Base-by-base conservation (phyloP, 768 basidiomycete species). In the Cubamyces sp. region DNA sequence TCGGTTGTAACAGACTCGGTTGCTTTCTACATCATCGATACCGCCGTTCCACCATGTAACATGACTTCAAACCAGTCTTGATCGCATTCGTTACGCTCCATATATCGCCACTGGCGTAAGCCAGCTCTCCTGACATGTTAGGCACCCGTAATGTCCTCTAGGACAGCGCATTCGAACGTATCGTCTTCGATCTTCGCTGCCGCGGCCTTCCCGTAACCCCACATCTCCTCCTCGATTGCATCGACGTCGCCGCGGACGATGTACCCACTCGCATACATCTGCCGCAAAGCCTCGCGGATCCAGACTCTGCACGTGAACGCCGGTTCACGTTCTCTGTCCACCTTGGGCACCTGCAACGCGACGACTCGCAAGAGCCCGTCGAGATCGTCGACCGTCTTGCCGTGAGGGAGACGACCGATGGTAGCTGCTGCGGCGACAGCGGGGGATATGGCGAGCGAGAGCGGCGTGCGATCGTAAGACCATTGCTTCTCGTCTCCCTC, bases 271-370 rank as follows among this genome's bases (percentile, higher is more conserved):
- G 49, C 41, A 34, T 59, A 40, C 57, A 59, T 51, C 19, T 50
- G 57, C 28, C 58, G 50, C 42, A 60, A n/a, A 21, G 58, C 57
- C 39, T 59, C 57, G n/a, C 57, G 57, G 26, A 59, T 43, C 57
- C 57, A 59, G 23, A 59, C 57, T 19, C 57, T 21, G 50, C 57
- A 59, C 1, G 57, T 51, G 50, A 50, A 60, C 28, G 19, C 18
- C 41, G 41, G 50, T 21, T 60, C 58, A 37, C 58, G 58, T 9
- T 16, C 43, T 34, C 7, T 39, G 42, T 53, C 58, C 11, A 46
- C 30, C 19, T 43, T 21, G 8, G 58, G 50, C 2, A 45, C 42
- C 11, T 26, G 26, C 58, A 60, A 51, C 9, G 57, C 41, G 39
- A 59, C 52, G 41, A 30, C 40, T 18, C 41, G 49, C 49, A 59